Conservation (phyloP, 1,139 yeast species). For the Yamadazyma mexicana region DNA sequence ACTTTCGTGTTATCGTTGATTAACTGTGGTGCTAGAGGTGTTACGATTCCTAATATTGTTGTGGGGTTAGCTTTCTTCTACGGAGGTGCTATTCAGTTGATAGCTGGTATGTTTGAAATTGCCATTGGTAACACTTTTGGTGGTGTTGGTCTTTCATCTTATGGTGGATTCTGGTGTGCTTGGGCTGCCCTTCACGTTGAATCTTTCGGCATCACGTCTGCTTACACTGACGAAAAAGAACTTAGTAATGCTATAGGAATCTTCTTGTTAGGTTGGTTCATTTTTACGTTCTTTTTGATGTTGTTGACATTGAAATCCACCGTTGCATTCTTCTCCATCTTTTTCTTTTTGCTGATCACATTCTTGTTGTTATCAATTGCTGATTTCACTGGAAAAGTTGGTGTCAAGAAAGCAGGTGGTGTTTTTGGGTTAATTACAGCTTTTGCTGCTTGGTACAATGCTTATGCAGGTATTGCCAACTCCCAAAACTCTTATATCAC, state of each 20-base stretch:
- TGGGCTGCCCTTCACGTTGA: conserved; percentile 73
- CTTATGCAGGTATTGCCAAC: conserved; percentile 86
- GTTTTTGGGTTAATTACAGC: conserved; percentile 79
- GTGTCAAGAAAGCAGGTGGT: conserved; percentile 69
- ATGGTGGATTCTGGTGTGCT: conserved; percentile 89
- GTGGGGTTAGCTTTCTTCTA: conserved; percentile 79
- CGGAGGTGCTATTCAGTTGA: conserved; percentile 75
- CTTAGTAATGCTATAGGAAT: conserved; percentile 63
- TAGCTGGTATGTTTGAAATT: conserved; percentile 79
- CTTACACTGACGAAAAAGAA: conserved; percentile 45
- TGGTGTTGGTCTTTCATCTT: conserved; percentile 80
- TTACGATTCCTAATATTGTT: conserved; percentile 32
- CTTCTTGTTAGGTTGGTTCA: conserved; percentile 74
- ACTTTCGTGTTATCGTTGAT: conserved; percentile 75
- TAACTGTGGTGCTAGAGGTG: conserved; percentile 39
- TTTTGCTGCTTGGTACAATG: conserved; percentile 83
- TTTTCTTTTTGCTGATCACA: conserved; percentile 63
- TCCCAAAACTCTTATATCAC: conserved; percentile 66
- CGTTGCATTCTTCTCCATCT: conserved; percentile 68
- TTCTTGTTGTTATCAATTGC: conserved; percentile 68
- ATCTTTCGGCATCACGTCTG: conserved; percentile 68
- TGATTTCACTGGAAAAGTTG: conserved; percentile 33
- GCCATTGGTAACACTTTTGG: conserved; percentile 86
- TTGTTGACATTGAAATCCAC: conserved; percentile 78
- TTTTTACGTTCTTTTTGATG: conserved; percentile 70